A percentile compares a stretch with the other conserved stretches of the same genome.
Evolutionary conservation across 2,329 filamentous ascomycete genomes (phyloP).

Genomic region (Pseudohalonectria lignicola): DNA sequence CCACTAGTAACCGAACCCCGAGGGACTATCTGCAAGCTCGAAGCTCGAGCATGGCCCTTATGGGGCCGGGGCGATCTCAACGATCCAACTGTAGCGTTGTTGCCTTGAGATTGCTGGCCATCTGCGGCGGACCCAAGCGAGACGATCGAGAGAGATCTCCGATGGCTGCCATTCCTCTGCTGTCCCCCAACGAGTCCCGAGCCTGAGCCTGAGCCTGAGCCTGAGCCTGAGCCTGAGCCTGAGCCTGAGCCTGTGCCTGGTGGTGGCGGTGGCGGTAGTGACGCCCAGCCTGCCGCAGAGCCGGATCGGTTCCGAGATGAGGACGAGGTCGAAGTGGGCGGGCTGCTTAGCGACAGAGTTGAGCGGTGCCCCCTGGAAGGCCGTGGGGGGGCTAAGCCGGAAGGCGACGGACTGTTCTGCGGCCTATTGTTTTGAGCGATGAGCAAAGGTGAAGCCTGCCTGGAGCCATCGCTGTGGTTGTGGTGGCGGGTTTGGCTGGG

Average conservation of each 20-base stretch:
- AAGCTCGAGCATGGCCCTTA: constrained; percentile 63
- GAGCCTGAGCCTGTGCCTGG: neutral
- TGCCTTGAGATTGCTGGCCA: constrained; percentile 14
- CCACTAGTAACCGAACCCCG: constrained; percentile 31
- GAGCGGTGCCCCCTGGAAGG: too few species aligned
- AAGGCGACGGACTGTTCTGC: too few species aligned
- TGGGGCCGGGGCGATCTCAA: constrained; percentile 35
- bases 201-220: neutral
- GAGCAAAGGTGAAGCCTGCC: neutral
- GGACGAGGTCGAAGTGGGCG: constrained; percentile 2
- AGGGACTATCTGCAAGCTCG: constrained; percentile 67
- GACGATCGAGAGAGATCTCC: constrained; percentile 71
- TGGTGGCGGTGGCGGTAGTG: neutral
- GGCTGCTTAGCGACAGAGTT: constrained; percentile 10
- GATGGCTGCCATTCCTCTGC: constrained; percentile 33
- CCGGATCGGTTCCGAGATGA: neutral
- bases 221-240: neutral
- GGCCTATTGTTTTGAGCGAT: neutral
- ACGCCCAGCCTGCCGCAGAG: neutral
- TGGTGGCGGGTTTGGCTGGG: too few species aligned
- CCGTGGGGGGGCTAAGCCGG: too few species aligned
- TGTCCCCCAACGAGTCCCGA: too few species aligned
- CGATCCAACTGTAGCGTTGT: constrained; percentile 26
- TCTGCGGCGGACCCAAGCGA: constrained; percentile 55
- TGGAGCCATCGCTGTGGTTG: constrained; percentile 7